Conservation (phyloP, 2,329 filamentous ascomycete genomes). For the Scedosporium boydii region DNA sequence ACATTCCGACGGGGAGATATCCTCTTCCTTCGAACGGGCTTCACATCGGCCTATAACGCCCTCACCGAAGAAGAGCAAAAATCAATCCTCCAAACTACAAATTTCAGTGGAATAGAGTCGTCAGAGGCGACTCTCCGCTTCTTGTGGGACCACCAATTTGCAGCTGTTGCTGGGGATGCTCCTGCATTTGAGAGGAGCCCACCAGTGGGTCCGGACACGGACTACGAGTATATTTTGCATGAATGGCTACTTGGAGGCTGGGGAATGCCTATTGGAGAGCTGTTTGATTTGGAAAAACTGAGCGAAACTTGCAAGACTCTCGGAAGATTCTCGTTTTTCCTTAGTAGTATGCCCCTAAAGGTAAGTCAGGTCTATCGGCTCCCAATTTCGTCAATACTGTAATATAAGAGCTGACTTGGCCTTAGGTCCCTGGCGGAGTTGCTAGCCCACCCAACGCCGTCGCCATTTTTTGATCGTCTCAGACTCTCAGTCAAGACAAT, state of each 20-base stretch:
- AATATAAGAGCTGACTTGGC: background rate
- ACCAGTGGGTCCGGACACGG: background rate
- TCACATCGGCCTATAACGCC: background rate
- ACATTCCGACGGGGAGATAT: slow-evolving; percentile 40
- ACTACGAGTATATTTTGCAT: background rate
- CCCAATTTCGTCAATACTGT: too few species aligned
- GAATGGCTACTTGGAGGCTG: slow-evolving; percentile 5
- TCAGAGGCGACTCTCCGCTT: slow-evolving; percentile 4
- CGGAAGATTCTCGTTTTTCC: slow-evolving; percentile 2
- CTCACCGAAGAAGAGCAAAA: background rate
- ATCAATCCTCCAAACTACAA: background rate
- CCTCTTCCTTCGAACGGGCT: slow-evolving; percentile 34
- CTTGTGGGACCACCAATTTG: slow-evolving; percentile 3
- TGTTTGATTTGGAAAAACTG: slow-evolving; percentile 4
- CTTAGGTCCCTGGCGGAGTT: slow-evolving; percentile 3
- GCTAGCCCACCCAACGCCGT: slow-evolving; percentile 5
- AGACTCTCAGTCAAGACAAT: too few species aligned
- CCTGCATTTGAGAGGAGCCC: slow-evolving; percentile 1
- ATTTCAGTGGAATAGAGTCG: slow-evolving; percentile 2
- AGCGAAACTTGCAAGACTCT: background rate
- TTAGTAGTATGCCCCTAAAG: slow-evolving; percentile 2
- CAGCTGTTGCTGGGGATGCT: background rate
- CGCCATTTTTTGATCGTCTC: slow-evolving; percentile 3
- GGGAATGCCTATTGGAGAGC: slow-evolving; percentile 6
- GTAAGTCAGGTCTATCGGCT: background rate